Evolutionary conservation across 2,329 filamentous ascomycete species (phyloP), one percentile per base, ranked within the genome.

Genomic region (Metarhizium rileyi): DNA sequence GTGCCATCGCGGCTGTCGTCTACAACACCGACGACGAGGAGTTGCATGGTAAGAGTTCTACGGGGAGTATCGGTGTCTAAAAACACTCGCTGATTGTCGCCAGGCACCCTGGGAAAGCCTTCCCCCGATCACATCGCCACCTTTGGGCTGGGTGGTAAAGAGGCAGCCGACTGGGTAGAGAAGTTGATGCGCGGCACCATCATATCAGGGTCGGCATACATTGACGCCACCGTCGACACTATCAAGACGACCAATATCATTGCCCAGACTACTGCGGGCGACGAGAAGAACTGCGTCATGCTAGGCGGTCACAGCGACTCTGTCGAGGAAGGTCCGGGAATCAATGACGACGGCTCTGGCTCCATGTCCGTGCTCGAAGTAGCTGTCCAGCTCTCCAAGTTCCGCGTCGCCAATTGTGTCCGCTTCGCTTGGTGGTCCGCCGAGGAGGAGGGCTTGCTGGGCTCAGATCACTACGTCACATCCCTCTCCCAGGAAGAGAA

Each of bases 271-370:
- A 67, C 64, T 0, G 70, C 65, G 12, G 79, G 82, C 8, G 81
- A 84, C 60, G 69, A 68, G 2, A 69, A 83, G 30, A 83, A 84
- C 66, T 81, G 78, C 57, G 78, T 84, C 43, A 80, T 83, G 76
- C 70, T 84, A 0, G 81, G 81, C 18, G 81, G 73, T 2, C 81
- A 85, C 67, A 80, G 74, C 30, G 81, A 84, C 61, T 78, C 76
- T 53, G 81, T 84, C 16, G 61, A 70, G 0, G 81, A 77, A 47
- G 81, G 82, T 1, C 80, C 81, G 1, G 86, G 86, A 20, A 88
- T 90, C 72, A 90, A 90, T 63, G 86, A 90, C 57, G 84, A 90
- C 59, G 86, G 86, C 44, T 83, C 81, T 3, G 86, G 86, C 49
- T 80, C 76, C 30, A 59, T 81, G 49, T 75, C 78, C 0, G 67